Evolutionary conservation across 2,329 filamentous ascomycete genomes (phyloP).

Genomic region (Phialophora tarda): DNA sequence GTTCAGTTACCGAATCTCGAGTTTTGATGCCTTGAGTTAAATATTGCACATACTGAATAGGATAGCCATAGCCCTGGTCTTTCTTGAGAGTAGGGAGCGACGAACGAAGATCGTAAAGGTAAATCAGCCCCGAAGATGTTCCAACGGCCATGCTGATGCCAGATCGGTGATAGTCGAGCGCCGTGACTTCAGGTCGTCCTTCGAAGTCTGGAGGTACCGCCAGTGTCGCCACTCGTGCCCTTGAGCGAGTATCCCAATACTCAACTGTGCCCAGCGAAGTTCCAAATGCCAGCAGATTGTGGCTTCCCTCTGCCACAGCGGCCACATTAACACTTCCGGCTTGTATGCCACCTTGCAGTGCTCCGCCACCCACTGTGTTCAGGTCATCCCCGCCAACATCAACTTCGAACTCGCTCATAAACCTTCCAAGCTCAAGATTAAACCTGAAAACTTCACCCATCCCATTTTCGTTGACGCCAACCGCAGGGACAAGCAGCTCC

Average conservation of each 20-base stretch:
- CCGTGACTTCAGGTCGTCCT: constrained; percentile 71
- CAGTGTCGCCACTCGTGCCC: constrained; percentile 78
- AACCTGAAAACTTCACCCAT: constrained; percentile 90
- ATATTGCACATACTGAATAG: constrained; percentile 81
- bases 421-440: constrained; percentile 88
- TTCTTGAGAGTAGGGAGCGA: constrained; percentile 85
- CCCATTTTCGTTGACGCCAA: constrained; percentile 83
- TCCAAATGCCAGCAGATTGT: constrained; percentile 90
- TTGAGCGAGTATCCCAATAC: constrained; percentile 90
- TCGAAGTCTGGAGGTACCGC: constrained; percentile 56
- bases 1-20: constrained; percentile 69
- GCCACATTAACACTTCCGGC: constrained; percentile 86
- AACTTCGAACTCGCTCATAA: constrained; percentile 91
- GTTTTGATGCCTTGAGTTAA: constrained; percentile 69
- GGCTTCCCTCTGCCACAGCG: constrained; percentile 83
- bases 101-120: constrained; percentile 89
- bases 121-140: constrained; percentile 83
- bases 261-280: constrained; percentile 95
- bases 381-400: constrained; percentile 86
- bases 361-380: constrained; percentile 67
- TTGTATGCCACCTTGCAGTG: constrained; percentile 83
- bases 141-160: constrained; percentile 86
- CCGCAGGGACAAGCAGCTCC: constrained; percentile 84
- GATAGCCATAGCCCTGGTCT: constrained; percentile 93
- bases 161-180: constrained; percentile 81